Evolutionary conservation across 1,284 basidiomycete genomes (phyloP), one percentile per base, ranked within the genome.

Genomic region (Naganishia albida): DNA sequence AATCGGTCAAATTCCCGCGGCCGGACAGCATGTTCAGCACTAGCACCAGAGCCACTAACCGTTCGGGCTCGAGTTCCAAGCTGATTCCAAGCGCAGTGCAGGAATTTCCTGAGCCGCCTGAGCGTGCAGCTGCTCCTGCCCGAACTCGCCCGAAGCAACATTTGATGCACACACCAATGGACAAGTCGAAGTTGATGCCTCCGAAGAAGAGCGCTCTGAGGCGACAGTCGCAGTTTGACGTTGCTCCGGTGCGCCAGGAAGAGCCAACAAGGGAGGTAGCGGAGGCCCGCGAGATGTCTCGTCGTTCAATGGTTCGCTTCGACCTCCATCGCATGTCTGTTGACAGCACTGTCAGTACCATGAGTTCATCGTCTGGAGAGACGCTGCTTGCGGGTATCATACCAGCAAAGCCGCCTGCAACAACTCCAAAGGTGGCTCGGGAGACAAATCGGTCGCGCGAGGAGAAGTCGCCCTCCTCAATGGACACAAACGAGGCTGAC

Each of bases 81-180:
- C 23, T 44, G 1, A 42, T 63, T 8, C 3, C 39, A 1, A 16
- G 40, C 10, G 51, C 44, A 23, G 52, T 43, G 16, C 23, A 42
- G 26, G 53, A 42, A 18, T 64, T 64, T 44, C 63, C 63, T 16
- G 44, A 38, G n/a, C 63, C 63, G 7, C 63, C 63, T 28, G 30
- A 39, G 26, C 52, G 63, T 10, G 52, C 51, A 8, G 28, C 20
- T 3, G 42, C n/a, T 6, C 25, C 25, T 16, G 8, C 39, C 26
- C 23, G 26, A 26, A 28, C 54, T 26, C 64, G 56, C 1, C 54
- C 63, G 2, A 54, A 56, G n/a, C 18, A 53, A 2, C 54, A 50
- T 43, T 30, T 59, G 16, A 40, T 34, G 23, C 28, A 46, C 12
- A 34, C 46, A n/a, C 48, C 26, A 1, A 52, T 59, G 52, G 64